Conservation (phyloP, 345 rosid species). For the Eutrema japonicum region DNA sequence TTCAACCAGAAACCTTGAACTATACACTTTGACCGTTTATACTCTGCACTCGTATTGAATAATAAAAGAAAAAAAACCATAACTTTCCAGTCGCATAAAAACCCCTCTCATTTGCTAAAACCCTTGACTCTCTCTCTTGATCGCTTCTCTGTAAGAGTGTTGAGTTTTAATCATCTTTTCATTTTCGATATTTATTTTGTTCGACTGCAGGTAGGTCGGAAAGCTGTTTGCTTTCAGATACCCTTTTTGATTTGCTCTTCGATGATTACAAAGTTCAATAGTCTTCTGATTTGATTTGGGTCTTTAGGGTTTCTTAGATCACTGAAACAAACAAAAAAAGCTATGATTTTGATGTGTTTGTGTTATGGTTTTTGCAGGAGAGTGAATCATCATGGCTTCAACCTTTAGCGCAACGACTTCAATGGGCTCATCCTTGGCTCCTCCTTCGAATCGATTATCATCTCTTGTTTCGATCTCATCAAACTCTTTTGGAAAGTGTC, state of each 20-base stretch:
- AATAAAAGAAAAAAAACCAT: neutral
- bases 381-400: constrained; percentile 66
- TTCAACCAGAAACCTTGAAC: neutral
- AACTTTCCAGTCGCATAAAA: constrained; percentile 17
- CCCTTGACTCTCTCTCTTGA: constrained; percentile 23
- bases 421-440: constrained; percentile 55
- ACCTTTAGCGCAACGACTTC: constrained; percentile 71
- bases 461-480: constrained; percentile 71
- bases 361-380: constrained; percentile 12
- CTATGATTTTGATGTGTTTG: neutral
- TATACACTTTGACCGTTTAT: neutral
- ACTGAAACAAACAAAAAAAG: constrained; percentile 2
- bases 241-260: constrained; percentile 23
- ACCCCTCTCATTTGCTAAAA: constrained; percentile 24
- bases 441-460: constrained; percentile 66
- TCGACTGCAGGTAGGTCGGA: neutral
- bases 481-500: constrained; percentile 54
- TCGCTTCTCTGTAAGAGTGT: constrained; percentile 25
- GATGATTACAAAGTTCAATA: constrained; percentile 36
- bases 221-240: constrained; percentile 27
- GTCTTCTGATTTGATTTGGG: constrained; percentile 13
- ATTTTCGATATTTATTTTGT: neutral
- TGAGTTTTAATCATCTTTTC: neutral
- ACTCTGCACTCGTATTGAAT: constrained; percentile 4
- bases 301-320: neutral